phyloP scores from a whole-genome alignment of 2,329 filamentous ascomycete genomes.

The Trichoderma sp. region DNA sequence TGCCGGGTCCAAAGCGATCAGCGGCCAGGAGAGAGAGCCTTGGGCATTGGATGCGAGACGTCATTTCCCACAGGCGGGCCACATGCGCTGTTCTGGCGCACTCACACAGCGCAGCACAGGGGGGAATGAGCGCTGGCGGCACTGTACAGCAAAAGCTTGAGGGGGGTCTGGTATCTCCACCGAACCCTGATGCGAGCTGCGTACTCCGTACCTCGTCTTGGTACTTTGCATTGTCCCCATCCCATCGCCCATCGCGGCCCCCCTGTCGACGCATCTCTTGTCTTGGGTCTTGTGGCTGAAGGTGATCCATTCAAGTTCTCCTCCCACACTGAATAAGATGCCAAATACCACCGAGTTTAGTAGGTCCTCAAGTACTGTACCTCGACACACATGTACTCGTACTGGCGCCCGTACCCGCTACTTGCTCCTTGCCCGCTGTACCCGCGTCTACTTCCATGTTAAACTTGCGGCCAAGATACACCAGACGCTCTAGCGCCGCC shows the following conservation, averaged over 20 bases:
- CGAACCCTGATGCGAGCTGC: neutral
- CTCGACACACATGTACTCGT: neutral
- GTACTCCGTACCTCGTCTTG: neutral
- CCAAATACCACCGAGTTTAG: neutral
- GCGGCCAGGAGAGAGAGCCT: constrained; percentile 6
- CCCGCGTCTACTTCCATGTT: neutral
- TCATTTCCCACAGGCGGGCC: neutral
- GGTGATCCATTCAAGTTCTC: neutral
- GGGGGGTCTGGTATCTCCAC: neutral
- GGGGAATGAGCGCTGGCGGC: neutral
- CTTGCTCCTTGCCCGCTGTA: neutral
- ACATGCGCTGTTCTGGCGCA: neutral
- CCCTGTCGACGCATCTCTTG: neutral
- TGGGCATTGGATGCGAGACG: neutral
- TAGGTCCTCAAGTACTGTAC: neutral
- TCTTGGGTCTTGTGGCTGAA: neutral
- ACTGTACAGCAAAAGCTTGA: neutral
- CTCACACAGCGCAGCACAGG: neutral
- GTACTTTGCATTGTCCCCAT: neutral
- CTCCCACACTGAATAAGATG: neutral
- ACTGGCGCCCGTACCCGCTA: neutral
- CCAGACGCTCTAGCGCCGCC: neutral
- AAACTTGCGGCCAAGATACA: neutral
- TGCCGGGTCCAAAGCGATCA: neutral
- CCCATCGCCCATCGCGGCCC: neutral